Percentiles rank a stretch among this genome's conserved stretches.
Evolutionary conservation across 805 yeast species (phyloP).

Genomic region (Candida schatavii): DNA sequence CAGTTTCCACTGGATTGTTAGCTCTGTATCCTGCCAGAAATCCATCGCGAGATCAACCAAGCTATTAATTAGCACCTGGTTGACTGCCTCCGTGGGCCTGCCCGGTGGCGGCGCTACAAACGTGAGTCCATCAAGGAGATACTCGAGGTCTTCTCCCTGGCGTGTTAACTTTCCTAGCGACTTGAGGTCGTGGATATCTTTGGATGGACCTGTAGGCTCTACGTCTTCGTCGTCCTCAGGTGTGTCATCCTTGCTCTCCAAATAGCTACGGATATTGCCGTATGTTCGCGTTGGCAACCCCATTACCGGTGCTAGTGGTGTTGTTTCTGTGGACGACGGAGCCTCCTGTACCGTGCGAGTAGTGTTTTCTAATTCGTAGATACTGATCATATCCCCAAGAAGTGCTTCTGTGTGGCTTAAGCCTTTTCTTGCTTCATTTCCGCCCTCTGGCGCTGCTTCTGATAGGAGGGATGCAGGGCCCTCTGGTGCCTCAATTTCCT

Average conservation of each 20-base stretch:
- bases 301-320: no score
- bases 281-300: no score
- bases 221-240: constrained; percentile 2
- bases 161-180: constrained; percentile 10
- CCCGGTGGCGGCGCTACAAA: constrained; percentile 5
- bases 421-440: no score
- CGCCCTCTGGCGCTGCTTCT: no score
- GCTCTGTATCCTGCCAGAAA: neutral
- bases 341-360: no score
- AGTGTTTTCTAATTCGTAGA: no score
- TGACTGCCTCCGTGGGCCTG: constrained; percentile 4
- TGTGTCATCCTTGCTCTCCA: constrained; percentile 9
- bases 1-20: neutral
- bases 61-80: constrained; percentile 8
- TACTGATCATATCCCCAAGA: no score
- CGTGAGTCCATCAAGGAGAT: constrained; percentile 16
- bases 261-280: constrained; percentile 16
- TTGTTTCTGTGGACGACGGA: no score
- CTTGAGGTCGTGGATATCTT: constrained; percentile 18
- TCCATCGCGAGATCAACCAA: constrained; percentile 8
- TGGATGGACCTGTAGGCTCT: constrained; percentile 5
- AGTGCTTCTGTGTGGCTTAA: no score
- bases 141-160: constrained; percentile 14
- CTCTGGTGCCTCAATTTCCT: neutral
- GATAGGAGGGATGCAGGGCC: no score